Base-by-base conservation (phyloP, 352 stramenopile genomes). In the Phytophthora idaei region DNA sequence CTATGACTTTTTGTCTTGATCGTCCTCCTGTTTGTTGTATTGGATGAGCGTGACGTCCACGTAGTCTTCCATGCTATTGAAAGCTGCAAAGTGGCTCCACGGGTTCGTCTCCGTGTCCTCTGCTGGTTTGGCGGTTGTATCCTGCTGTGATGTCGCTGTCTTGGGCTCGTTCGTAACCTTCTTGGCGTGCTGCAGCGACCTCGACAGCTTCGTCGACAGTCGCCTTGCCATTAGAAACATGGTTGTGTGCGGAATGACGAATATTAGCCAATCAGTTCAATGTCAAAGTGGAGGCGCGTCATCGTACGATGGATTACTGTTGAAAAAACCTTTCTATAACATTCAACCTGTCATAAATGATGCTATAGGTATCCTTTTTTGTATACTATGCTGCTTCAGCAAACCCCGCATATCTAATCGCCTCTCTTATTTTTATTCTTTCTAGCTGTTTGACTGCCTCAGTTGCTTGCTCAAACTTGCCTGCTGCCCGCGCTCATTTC, bases 51-150 rank as follows among this genome's bases (percentile, higher is more conserved):
- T 93, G 28, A 72, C 71, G 54, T 89, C 72, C 49, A 93, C 70
- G 65, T 92, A 93, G 51, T 87, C 71, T 51, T 91, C 78, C 83
- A 93, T 92, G 53, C 71, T 75, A 17, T 7, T 34, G 60, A 92
- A 93, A n/a, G 67, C 75, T 14, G 76, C 68, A 46, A 93, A 93
- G 55, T 93, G 85, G 41, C 74, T 65, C 61, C 74, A 78, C 0
- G 79, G 71, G 42, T 77, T 78, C 11, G 25, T 37, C 6, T 27
- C 28, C 10, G 21, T 45, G 15, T 47, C 34, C 14, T 61, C 21
- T n/a, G 5, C n/a, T 52, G 27, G 14, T 25, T 60, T 46, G 36
- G 31, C n/a, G 6, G 11, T 25, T 57, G 57, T 11, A 5, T 42
- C 15, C 25, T 60, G 39, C 31, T 68, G 21, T 25, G 28, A 28